Evolutionary conservation across 352 stramenopile species (phyloP), one percentile per base, ranked within the genome.

Genomic region (Stephanocyclus meneghinianus): DNA sequence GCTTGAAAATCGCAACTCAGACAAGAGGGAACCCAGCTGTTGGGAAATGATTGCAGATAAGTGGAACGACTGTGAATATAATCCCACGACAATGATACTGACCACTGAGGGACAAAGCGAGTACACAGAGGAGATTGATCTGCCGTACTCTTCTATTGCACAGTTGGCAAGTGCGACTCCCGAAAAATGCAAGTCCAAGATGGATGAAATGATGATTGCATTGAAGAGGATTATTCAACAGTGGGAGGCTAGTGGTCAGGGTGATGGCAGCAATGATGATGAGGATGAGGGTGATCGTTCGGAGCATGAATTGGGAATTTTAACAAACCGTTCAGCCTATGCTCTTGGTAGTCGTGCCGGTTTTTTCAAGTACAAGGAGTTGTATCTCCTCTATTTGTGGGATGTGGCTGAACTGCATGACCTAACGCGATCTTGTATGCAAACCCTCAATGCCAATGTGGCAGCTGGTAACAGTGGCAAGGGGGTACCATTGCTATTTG

Each of bases 361-460:
- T 2, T 72, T 72, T 40, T 72, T 72, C 42, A 45, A 42, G 29
- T 51, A 63, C 16, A 40, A 63, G 8, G 32, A 62, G 8, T 51
- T 51, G 4, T 63, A 63, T 47, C 44, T 72, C 30, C 29, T 72
- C 11, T 72, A 72, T 26, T 15, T 72, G 29, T 72, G 64, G 64
- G 44, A 72, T 18, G 32, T 72, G 48, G n/a, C 50, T 18, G 64
- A 59, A 53, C 40, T 53, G 30, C 32, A 63, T 37, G 44, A 72
- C 11, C 32, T 60, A 4, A 44, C 13, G 32, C 16, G 18, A 21
- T 71, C 63, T 8, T 71, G 29, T 16, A 63, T 63, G 30, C 44
- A 72, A 29, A 63, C 30, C 18, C 50, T 72, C n/a, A 18, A 59
- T 32, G 6, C n/a, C 35, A 26, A n/a, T 4, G 50, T 61, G 8